Evolutionary conservation across 1,139 yeast species (phyloP).

Genomic region (Komagataea norvegica): DNA sequence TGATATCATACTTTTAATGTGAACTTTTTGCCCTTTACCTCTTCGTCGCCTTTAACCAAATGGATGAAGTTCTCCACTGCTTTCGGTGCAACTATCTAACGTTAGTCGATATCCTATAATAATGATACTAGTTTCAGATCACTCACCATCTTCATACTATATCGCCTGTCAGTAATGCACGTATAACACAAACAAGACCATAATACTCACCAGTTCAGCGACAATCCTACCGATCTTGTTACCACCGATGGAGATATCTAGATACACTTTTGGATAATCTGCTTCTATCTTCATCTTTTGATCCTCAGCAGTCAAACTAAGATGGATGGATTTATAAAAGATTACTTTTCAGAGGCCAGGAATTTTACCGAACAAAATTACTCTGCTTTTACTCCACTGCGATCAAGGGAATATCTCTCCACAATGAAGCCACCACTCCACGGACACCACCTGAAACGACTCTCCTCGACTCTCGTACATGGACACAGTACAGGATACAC

Average conservation of each 20-base stretch:
- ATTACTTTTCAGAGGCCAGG: too few species aligned
- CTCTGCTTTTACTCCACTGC: too few species aligned
- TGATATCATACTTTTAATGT: constrained; percentile 1
- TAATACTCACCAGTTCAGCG: constrained; percentile 44
- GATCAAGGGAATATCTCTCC: too few species aligned
- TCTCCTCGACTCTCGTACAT: not conserved
- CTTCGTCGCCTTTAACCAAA: constrained; percentile 38
- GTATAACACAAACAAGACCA: not conserved
- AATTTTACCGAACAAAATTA: too few species aligned
- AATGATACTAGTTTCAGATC: constrained; percentile 18
- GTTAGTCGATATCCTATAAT: not conserved
- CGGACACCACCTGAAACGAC: too few species aligned
- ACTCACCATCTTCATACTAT: constrained; percentile 8
- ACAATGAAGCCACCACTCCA: too few species aligned
- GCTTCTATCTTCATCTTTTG: constrained; percentile 15
- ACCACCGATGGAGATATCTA: constrained; percentile 54
- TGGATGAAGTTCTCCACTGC: constrained; percentile 49
- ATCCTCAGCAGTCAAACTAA: too few species aligned
- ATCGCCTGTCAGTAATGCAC: not conserved
- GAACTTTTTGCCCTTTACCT: constrained; percentile 17
- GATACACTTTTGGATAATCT: constrained; percentile 34
- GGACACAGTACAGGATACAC: too few species aligned
- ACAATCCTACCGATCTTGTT: constrained; percentile 58
- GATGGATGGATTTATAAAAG: too few species aligned
- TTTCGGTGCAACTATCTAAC: constrained; percentile 48